Percentiles rank a stretch among this genome's conserved stretches.
These are phyloP conservation scores for Asterophora parasitica DNA, from an alignment of 768 basidiomycete genomes.

Conservation along the genomic window DNA sequence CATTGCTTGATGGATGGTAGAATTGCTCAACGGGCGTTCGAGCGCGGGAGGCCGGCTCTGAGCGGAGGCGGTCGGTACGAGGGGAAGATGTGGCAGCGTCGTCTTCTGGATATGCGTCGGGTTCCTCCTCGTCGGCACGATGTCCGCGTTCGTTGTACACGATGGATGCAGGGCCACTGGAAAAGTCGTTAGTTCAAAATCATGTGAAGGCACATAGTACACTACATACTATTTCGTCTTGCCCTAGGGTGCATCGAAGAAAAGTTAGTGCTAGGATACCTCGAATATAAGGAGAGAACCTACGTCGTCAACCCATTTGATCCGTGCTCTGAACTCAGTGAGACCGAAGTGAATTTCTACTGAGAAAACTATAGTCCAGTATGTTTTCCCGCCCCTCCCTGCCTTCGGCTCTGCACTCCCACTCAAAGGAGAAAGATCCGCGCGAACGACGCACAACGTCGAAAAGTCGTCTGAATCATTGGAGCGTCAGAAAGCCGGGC, in stretches of 20 bases:
- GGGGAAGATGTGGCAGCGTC: slow-evolving; percentile 38
- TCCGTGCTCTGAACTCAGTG: slow-evolving; percentile 77
- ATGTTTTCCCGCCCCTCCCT: slow-evolving; percentile 61
- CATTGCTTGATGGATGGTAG: slow-evolving; percentile 15
- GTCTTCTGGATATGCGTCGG: slow-evolving; percentile 61
- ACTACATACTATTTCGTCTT: slow-evolving; percentile 63
- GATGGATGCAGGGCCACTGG: slow-evolving; percentile 73
- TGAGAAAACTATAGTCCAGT: slow-evolving; percentile 82
- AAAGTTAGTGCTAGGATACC: background rate
- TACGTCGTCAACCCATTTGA: slow-evolving; percentile 80
- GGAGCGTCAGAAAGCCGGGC: background rate
- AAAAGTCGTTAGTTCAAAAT: slow-evolving; percentile 2
- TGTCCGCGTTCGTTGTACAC: slow-evolving; percentile 79
- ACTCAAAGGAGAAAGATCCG: slow-evolving; percentile 68
- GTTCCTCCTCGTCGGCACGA: slow-evolving; percentile 69
- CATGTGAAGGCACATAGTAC: background rate
- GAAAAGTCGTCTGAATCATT: slow-evolving; percentile 55
- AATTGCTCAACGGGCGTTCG: slow-evolving; percentile 37
- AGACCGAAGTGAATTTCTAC: slow-evolving; percentile 81
- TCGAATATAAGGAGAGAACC: slow-evolving; percentile 21
- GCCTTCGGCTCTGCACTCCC: slow-evolving; percentile 66
- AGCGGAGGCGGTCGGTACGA: slow-evolving; percentile 35
- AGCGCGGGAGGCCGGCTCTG: slow-evolving; percentile 48
- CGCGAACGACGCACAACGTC: slow-evolving; percentile 73
- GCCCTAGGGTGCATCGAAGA: slow-evolving; percentile 36